phyloP scores from a whole-genome alignment of 129 eudicot genomes.

The Artemisia tridentata region DNA sequence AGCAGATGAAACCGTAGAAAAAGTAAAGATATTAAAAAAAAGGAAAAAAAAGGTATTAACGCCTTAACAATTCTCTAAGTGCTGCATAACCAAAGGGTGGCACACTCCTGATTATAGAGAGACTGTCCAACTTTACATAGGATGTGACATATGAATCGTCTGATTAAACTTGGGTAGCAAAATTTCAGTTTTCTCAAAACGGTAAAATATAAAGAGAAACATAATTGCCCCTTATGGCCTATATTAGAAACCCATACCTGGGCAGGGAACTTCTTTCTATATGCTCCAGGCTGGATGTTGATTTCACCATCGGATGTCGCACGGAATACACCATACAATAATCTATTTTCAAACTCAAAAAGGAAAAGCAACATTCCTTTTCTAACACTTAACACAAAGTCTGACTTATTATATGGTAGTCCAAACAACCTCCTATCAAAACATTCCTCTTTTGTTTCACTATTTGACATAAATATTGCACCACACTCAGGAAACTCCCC shows the following conservation, averaged over 20 bases:
- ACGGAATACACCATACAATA: slow-evolving; percentile 71
- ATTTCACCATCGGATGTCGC: slow-evolving; percentile 74
- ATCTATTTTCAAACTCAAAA: slow-evolving; percentile 63
- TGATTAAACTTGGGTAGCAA: background rate
- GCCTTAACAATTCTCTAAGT: slow-evolving; percentile 1
- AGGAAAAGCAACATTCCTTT: slow-evolving; percentile 76
- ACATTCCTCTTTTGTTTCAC: slow-evolving; percentile 53
- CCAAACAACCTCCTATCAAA: slow-evolving; percentile 50
- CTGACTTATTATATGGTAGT: slow-evolving; percentile 49
- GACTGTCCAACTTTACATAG: background rate
- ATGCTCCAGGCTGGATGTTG: slow-evolving; percentile 58
- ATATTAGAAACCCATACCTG: slow-evolving; percentile 51
- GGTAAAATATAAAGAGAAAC: background rate
- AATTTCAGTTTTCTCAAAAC: no score
- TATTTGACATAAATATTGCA: slow-evolving; percentile 78
- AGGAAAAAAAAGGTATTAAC: background rate
- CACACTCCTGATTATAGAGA: background rate
- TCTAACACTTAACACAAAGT: slow-evolving; percentile 72
- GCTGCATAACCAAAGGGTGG: background rate
- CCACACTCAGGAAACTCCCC: slow-evolving; percentile 59
- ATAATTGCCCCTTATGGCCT: background rate
- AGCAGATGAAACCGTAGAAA: slow-evolving; percentile 17
- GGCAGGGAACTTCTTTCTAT: slow-evolving; percentile 60
- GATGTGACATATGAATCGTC: slow-evolving; percentile 12
- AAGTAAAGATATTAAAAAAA: slow-evolving; percentile 16